Percentiles rank a stretch among this genome's conserved stretches.
Evolutionary conservation across 495 filamentous ascomycete genomes (phyloP).

Genomic region (Hypoxylon subgilvum): DNA sequence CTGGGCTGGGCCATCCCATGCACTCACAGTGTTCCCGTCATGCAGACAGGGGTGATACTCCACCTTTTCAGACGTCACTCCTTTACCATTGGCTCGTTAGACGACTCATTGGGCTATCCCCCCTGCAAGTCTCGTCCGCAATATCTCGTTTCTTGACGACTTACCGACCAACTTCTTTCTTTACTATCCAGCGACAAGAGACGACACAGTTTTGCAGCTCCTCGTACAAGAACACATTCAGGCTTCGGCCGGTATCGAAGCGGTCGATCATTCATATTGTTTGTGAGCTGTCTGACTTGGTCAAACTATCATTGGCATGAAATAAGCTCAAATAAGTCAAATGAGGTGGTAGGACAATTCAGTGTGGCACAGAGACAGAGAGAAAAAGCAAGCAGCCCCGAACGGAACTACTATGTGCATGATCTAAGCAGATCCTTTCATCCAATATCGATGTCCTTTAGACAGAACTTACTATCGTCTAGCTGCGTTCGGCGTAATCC

Average conservation of each 20-base stretch:
- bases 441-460: not conserved
- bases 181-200: slow-evolving; percentile 4
- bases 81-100: slow-evolving; percentile 29
- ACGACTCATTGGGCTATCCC: slow-evolving; percentile 24
- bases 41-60: slow-evolving; percentile 16
- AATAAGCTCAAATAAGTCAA: slow-evolving; percentile 1
- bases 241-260: no score
- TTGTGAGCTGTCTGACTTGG: no score
- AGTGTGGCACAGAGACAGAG: not conserved
- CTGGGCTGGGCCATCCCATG: slow-evolving; percentile 14
- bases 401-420: not conserved
- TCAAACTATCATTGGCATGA: not conserved
- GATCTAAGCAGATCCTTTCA: slow-evolving; percentile 7
- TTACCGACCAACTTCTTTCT: slow-evolving; percentile 13
- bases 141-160: slow-evolving; percentile 31
- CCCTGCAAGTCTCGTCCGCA: slow-evolving; percentile 34
- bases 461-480: not conserved
- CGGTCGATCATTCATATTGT: no score
- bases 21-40: slow-evolving; percentile 36
- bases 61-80: slow-evolving; percentile 37
- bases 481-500: slow-evolving; percentile 21
- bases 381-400: slow-evolving; percentile 1
- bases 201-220: not conserved
- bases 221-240: not conserved
- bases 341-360: not conserved